Percentiles rank a stretch among this genome's conserved stretches.
Evolutionary conservation across 768 basidiomycete species (phyloP).

Genomic region (Boletus bicolor): DNA sequence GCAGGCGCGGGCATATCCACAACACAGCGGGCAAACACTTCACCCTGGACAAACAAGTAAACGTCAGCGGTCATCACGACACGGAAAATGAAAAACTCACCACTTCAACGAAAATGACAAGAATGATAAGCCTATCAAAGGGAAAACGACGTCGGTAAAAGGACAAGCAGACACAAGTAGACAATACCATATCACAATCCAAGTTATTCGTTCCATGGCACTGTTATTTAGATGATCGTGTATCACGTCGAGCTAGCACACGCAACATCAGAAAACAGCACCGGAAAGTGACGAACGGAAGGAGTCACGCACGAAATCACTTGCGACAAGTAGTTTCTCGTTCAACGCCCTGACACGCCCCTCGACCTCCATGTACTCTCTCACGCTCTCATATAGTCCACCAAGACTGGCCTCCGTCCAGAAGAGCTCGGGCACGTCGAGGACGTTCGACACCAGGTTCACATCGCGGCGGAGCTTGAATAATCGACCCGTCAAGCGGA

Average conservation of each 20-base stretch:
- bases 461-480: conserved; percentile 89
- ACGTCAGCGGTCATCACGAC: background rate
- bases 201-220: conserved; percentile 89
- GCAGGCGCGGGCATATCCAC: conserved; percentile 45
- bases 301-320: conserved; percentile 69
- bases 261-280: background rate
- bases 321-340: conserved; percentile 82
- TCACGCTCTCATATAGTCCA: conserved; percentile 85
- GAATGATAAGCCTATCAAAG: conserved; percentile 74
- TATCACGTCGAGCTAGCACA: conserved; percentile 77
- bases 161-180: conserved; percentile 44
- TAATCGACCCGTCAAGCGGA: conserved; percentile 80
- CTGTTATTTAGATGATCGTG: conserved; percentile 90
- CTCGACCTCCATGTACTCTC: conserved; percentile 93
- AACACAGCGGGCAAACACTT: conserved; percentile 72
- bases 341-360: conserved; percentile 80
- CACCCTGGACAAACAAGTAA: conserved; percentile 47
- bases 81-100: conserved; percentile 38
- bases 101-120: conserved; percentile 84
- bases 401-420: conserved; percentile 92
- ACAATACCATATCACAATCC: conserved; percentile 63
- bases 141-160: conserved; percentile 22
- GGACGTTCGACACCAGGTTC: conserved; percentile 87
- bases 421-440: conserved; percentile 92
- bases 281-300: background rate